Percentiles rank a stretch among this genome's conserved stretches.
Evolutionary conservation across 2,329 filamentous ascomycete genomes (phyloP).

Genomic region (Hymenoscyphus albidus): DNA sequence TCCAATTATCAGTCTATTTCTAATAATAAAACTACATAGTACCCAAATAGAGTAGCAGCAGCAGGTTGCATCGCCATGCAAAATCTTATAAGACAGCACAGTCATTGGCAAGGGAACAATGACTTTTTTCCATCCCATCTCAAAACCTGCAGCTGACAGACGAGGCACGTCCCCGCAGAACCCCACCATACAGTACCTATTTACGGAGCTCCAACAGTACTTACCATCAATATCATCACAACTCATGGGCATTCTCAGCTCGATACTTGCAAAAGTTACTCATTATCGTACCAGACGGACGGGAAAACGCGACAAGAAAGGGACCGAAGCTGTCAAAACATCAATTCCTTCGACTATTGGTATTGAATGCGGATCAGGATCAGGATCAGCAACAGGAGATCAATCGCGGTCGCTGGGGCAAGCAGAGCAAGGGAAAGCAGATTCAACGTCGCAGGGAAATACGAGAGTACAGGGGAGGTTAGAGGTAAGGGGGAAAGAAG

Average conservation of each 20-base stretch:
- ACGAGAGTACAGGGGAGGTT: background rate
- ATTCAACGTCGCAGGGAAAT: too few species aligned
- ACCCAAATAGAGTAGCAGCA: background rate
- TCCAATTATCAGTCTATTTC: too few species aligned
- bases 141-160: background rate
- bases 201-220: background rate
- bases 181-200: slow-evolving; percentile 7
- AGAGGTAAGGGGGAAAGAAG: background rate
- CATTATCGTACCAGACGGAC: background rate
- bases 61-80: background rate
- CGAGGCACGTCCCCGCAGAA: slow-evolving; percentile 20
- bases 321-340: too few species aligned
- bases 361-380: too few species aligned
- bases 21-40: too few species aligned
- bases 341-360: too few species aligned
- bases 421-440: too few species aligned
- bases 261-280: background rate
- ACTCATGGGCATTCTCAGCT: background rate
- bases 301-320: background rate
- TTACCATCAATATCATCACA: background rate
- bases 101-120: background rate
- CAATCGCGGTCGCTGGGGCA: too few species aligned
- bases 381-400: too few species aligned
- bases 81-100: background rate
- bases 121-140: background rate